A percentile compares a stretch with the other conserved stretches of the same genome.
These are phyloP conservation scores for Pluteus cervinus DNA, from an alignment of 768 basidiomycete genomes.

Conservation along the genomic window DNA sequence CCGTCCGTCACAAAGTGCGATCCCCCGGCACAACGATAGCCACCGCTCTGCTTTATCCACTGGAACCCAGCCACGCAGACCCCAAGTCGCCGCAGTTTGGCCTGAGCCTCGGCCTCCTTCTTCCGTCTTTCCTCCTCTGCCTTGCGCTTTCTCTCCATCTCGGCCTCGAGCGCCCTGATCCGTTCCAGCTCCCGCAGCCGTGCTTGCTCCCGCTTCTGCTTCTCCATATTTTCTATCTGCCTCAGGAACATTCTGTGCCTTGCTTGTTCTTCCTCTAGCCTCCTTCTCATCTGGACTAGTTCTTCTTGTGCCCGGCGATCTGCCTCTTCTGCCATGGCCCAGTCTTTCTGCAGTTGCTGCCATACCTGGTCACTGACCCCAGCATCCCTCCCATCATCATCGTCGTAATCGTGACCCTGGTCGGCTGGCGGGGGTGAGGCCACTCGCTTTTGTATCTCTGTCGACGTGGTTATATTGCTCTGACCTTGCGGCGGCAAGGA, in stretches of 20 bases:
- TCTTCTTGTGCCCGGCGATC: slow-evolving; percentile 16
- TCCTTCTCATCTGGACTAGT: slow-evolving; percentile 13
- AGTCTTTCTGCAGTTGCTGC: slow-evolving; percentile 40
- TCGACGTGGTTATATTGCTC: slow-evolving; percentile 3
- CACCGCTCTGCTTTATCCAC: slow-evolving; percentile 14
- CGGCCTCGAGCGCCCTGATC: slow-evolving; percentile 9
- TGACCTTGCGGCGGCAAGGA: background rate
- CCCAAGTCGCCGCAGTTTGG: slow-evolving; percentile 39
- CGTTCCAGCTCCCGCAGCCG: slow-evolving; percentile 14
- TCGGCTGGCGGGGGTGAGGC: background rate
- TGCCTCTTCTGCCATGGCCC: slow-evolving; percentile 22
- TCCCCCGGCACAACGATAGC: slow-evolving; percentile 23
- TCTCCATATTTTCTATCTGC: slow-evolving; percentile 15
- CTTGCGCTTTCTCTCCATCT: slow-evolving; percentile 10
- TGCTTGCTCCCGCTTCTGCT: slow-evolving; percentile 17
- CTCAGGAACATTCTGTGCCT: slow-evolving; percentile 15
- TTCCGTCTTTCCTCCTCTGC: slow-evolving; percentile 19
- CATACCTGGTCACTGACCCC: slow-evolving; percentile 50
- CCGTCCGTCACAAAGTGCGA: slow-evolving; percentile 15
- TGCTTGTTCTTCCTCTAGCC: slow-evolving; percentile 17
- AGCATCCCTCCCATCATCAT: slow-evolving; percentile 30
- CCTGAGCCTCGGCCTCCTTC: slow-evolving; percentile 38
- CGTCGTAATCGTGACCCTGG: background rate
- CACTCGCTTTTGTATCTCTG: slow-evolving; percentile 4
- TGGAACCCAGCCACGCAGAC: slow-evolving; percentile 28